Percentiles rank a stretch among this genome's conserved stretches.
Evolutionary conservation across 169 alveolate species (phyloP).

Genomic region (Cardiosporidium cionae): DNA sequence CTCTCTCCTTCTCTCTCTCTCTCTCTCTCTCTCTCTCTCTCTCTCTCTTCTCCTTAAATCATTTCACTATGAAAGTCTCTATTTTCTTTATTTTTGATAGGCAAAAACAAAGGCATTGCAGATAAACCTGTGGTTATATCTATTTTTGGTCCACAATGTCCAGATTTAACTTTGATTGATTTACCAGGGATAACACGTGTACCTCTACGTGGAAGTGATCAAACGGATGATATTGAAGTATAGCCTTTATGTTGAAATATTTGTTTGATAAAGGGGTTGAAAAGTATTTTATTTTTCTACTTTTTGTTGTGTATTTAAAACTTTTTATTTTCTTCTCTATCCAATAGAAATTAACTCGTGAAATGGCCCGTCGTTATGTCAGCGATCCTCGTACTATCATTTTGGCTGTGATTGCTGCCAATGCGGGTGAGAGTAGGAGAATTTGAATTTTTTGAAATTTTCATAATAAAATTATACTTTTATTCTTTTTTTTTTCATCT

Average conservation of each 20-base stretch:
- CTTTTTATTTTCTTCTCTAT: background rate
- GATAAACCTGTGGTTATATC: conserved; percentile 94
- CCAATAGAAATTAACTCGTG: too few species aligned
- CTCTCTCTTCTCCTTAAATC: too few species aligned
- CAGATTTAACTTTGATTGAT: conserved; percentile 95
- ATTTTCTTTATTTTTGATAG: conserved; percentile 43
- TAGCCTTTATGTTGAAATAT: too few species aligned
- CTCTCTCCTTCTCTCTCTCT: too few species aligned
- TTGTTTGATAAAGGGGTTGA: too few species aligned
- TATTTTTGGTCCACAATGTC: conserved; percentile 88
- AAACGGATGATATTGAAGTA: conserved; percentile 87
- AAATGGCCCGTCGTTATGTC: conserved; percentile 70
- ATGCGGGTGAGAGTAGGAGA: conserved; percentile 47
- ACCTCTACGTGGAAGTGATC: conserved; percentile 90
- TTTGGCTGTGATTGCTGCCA: conserved; percentile 93
- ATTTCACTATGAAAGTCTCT: too few species aligned
- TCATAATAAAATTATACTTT: too few species aligned
- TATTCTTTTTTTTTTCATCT: too few species aligned
- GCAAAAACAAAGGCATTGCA: conserved; percentile 87
- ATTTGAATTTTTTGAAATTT: too few species aligned
- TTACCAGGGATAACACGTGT: conserved; percentile 97
- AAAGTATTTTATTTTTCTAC: background rate
- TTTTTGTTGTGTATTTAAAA: background rate
- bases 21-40: too few species aligned
- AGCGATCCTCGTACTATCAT: conserved; percentile 92